A percentile compares a stretch with the other conserved stretches of the same genome.
Conservation (phyloP, 2,329 filamentous ascomycete species). For the Penicillium expansum region DNA sequence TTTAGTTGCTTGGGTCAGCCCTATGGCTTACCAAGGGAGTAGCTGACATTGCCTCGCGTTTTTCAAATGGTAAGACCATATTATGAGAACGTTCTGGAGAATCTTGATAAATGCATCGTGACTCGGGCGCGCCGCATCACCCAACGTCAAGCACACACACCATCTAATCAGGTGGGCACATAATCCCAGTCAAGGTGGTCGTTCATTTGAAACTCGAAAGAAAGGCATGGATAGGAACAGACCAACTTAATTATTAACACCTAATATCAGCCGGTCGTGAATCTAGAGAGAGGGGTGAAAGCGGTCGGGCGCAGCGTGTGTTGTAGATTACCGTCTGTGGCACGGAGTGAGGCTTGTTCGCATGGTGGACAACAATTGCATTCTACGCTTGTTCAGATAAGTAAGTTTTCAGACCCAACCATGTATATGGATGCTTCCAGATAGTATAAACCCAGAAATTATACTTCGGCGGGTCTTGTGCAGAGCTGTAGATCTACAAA, state of each 20-base stretch:
- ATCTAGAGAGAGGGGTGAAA: not conserved
- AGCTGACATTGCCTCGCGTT: no score
- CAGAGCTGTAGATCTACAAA: not conserved
- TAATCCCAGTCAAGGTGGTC: not conserved
- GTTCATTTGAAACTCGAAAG: not conserved
- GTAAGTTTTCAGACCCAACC: no score
- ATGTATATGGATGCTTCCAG: not conserved
- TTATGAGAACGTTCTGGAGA: constrained; percentile 14
- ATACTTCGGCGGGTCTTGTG: not conserved
- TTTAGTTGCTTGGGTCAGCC: constrained; percentile 5
- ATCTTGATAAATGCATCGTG: constrained; percentile 15
- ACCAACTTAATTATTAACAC: not conserved
- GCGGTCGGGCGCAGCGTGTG: not conserved
- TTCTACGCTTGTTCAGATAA: not conserved
- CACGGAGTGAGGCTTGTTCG: not conserved
- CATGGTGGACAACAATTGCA: not conserved
- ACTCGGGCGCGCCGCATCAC: constrained; percentile 13
- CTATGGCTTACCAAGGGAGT: constrained; percentile 3
- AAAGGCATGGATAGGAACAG: not conserved
- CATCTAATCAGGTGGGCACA: not conserved
- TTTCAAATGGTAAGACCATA: constrained; percentile 16
- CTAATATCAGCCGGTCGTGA: not conserved
- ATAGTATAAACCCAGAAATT: rapidly evolving
- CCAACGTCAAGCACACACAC: not conserved
- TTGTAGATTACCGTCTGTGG: not conserved